Percentiles rank a stretch among this genome's conserved stretches.
These are phyloP conservation scores for Raphanus hybrid DNA, from an alignment of 441 rosid genomes.

Conservation along the genomic window DNA sequence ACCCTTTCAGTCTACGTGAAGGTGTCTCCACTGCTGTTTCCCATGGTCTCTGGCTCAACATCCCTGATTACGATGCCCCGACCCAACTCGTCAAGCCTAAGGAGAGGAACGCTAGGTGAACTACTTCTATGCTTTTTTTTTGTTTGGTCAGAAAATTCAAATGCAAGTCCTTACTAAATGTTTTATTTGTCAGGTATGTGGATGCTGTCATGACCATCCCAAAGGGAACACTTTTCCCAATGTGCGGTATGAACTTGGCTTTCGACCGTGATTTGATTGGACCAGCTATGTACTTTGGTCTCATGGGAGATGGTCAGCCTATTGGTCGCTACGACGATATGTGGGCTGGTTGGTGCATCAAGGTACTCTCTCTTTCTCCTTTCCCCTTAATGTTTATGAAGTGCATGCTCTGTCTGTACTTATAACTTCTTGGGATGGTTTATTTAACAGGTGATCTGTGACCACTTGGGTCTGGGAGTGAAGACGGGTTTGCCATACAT, in stretches of 20 bases:
- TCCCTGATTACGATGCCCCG: constrained; percentile 97
- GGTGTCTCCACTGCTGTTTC: constrained; percentile 96
- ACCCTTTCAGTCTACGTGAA: constrained; percentile 94
- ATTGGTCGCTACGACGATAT: constrained; percentile 96
- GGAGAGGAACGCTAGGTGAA: constrained; percentile 84
- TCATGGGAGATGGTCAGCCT: constrained; percentile 99
- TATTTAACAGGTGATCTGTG: constrained; percentile 67
- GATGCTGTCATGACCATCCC: constrained; percentile 96
- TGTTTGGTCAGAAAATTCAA: background rate
- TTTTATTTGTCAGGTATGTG: constrained; percentile 60
- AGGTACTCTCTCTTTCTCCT: constrained; percentile 45
- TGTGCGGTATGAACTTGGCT: constrained; percentile 97
- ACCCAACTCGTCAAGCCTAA: constrained; percentile 95
- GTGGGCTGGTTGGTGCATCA: constrained; percentile 99
- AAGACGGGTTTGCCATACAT: constrained; percentile 96
- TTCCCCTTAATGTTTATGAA: background rate
- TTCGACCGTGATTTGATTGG: constrained; percentile 90
- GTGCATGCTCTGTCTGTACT: background rate
- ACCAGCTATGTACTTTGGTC: constrained; percentile 99
- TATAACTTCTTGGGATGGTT: background rate
- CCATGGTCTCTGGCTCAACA: constrained; percentile 98
- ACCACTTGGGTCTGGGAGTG: constrained; percentile 87
- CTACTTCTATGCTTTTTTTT: background rate
- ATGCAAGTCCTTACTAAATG: background rate
- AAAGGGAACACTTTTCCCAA: constrained; percentile 93